Conservation (phyloP, 352 stramenopile genomes). For the Lagenidium giganteum region DNA sequence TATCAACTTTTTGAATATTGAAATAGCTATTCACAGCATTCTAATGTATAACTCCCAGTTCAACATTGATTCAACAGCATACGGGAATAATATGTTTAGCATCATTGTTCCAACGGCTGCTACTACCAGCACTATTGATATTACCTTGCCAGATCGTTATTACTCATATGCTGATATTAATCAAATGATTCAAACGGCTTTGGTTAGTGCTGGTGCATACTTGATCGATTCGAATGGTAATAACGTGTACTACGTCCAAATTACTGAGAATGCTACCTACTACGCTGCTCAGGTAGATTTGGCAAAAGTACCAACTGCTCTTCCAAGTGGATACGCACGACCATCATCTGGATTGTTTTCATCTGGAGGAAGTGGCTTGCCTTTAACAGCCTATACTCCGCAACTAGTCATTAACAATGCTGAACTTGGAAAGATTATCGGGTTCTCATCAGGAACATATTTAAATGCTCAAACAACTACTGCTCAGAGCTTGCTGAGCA, state of each 20-base stretch:
- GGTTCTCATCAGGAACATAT: slow-evolving; percentile 1
- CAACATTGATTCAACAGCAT: slow-evolving; percentile 15
- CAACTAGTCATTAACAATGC: slow-evolving; percentile 1
- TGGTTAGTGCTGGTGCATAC: slow-evolving; percentile 16
- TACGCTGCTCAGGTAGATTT: slow-evolving; percentile 16
- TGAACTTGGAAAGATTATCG: slow-evolving; percentile 2
- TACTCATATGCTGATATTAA: slow-evolving; percentile 21
- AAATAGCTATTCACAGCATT: slow-evolving; percentile 14
- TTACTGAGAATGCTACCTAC: slow-evolving; percentile 15
- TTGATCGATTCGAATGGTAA: slow-evolving; percentile 16
- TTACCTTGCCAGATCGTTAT: slow-evolving; percentile 12
- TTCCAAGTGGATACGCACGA: slow-evolving; percentile 10
- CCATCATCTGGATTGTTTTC: slow-evolving; percentile 18
- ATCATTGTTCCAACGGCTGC: slow-evolving; percentile 15
- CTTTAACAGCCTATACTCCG: slow-evolving; percentile 4
- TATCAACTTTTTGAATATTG: slow-evolving; percentile 14
- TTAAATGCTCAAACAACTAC: slow-evolving; percentile 1
- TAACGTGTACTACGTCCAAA: slow-evolving; percentile 14
- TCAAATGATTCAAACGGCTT: slow-evolving; percentile 10
- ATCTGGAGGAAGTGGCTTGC: slow-evolving; percentile 13
- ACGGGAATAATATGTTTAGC: slow-evolving; percentile 14
- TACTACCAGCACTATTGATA: slow-evolving; percentile 6
- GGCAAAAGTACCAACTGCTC: slow-evolving; percentile 3
- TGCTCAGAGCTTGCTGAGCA: background rate
- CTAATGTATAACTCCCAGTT: slow-evolving; percentile 19